Conservation (phyloP, 2,329 filamentous ascomycete genomes). For the Fonsecaea erecta region DNA sequence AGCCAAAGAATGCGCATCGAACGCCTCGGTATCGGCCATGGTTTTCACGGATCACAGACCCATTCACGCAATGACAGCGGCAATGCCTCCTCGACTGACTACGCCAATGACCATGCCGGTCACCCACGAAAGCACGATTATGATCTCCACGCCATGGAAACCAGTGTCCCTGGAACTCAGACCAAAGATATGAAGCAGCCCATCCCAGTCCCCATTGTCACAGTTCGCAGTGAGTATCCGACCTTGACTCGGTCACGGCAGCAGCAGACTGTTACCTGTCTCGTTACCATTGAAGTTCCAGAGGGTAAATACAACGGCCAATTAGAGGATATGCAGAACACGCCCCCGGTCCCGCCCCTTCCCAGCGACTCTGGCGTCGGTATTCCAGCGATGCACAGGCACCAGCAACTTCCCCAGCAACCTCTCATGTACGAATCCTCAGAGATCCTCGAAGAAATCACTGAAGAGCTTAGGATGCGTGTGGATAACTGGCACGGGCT, state of each 20-base stretch:
- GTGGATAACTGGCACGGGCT: slow-evolving; percentile 99
- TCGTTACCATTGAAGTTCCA: slow-evolving; percentile 91
- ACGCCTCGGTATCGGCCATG: slow-evolving; percentile 45
- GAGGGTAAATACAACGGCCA: slow-evolving; percentile 90
- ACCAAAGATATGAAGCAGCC: slow-evolving; percentile 73
- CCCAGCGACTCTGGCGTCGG: slow-evolving; percentile 55
- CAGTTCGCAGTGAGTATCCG: slow-evolving; percentile 93
- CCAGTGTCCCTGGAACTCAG: slow-evolving; percentile 74
- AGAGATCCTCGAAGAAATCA: slow-evolving; percentile 80
- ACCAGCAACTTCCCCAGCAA: slow-evolving; percentile 38
- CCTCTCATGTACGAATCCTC: slow-evolving; percentile 66
- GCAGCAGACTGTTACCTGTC: slow-evolving; percentile 91
- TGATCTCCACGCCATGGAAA: slow-evolving; percentile 95
- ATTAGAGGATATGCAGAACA: slow-evolving; percentile 71
- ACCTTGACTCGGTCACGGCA: slow-evolving; percentile 89
- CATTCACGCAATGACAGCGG: slow-evolving; percentile 82
- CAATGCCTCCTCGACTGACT: slow-evolving; percentile 75
- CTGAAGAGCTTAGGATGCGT: slow-evolving; percentile 79
- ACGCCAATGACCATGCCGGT: slow-evolving; percentile 61
- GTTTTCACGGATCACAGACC: slow-evolving; percentile 23
- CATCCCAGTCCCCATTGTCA: slow-evolving; percentile 89
- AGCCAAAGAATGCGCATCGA: slow-evolving; percentile 53
- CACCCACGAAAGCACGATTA: slow-evolving; percentile 81
- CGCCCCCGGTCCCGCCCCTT: slow-evolving; percentile 56
- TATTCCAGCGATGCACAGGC: slow-evolving; percentile 44